Base-by-base conservation (phyloP, 805 yeast species). In the Saccharomycopsis microspora region DNA sequence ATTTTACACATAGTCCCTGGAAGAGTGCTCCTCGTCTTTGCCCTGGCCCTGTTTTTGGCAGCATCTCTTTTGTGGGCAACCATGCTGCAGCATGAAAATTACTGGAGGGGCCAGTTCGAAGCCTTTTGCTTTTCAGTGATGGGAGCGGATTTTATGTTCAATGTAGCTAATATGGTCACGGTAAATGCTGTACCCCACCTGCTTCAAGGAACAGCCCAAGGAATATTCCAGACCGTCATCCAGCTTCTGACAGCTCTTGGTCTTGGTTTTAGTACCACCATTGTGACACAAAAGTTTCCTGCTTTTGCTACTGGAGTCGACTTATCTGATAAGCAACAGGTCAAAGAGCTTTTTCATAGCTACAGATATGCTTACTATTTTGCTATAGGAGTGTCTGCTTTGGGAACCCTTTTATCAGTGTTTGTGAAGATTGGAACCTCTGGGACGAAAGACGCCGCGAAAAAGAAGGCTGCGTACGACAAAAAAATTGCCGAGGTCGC, bases 141-240 rank as follows among this genome's bases (percentile, higher is more conserved):
- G 10, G 76, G 76, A 0, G 75, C 75, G 0, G 78, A 74, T 56
- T 54, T 74, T 4, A 57, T 67, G 10, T 73, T 67, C 53, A 72
- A 72, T 52, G 71, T 73, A 5, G 64, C 67, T 30, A 72, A 69
- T 48, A 58, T 72, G 56, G 65, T 68, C 36, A 60, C 74, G 1
- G 56, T 71, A 39, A 62, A 68, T 4, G 60, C 73, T 1, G 74
- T 73, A 9, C 61, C 65, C 30, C 56, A 56, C 36, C 47, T 57
- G 10, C 56, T 67, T 28, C 76, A 71, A 49, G 64, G 72, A 42
- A 56, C 72, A 9, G 77, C 76, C 4, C 73, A 73, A 3, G 76
- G 76, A 10, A 61, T 72, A 3, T 72, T 72, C 53, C 72, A 70
- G 51, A 72, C 76, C 1, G 58, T 66, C 36, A 53, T 64, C 31